These are phyloP conservation scores for Sicyos edulis DNA, from an alignment of 306 rosid species.

Conservation along the genomic window DNA sequence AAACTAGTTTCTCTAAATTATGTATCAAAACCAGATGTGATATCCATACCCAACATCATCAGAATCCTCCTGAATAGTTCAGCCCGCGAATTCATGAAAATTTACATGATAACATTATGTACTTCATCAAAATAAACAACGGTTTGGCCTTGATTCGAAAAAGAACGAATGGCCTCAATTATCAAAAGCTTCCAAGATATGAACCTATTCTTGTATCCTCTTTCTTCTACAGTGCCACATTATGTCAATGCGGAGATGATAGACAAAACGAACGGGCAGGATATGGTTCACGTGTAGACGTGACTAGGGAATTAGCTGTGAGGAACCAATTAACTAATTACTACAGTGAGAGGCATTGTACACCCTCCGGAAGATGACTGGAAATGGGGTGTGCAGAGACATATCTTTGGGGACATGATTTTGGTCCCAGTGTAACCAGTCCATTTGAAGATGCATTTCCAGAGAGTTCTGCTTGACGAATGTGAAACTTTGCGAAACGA, in stretches of 20 bases:
- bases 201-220: constrained; percentile 29
- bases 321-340: constrained; percentile 22
- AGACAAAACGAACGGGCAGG: constrained; percentile 22
- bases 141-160: constrained; percentile 35
- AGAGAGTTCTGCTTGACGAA: constrained; percentile 35
- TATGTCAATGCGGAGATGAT: constrained; percentile 25
- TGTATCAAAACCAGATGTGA: constrained; percentile 27
- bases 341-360: constrained; percentile 48
- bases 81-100: constrained; percentile 33
- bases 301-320: constrained; percentile 25
- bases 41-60: constrained; percentile 28
- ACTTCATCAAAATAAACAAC: constrained; percentile 45
- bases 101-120: constrained; percentile 45
- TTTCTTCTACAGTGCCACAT: constrained; percentile 27
- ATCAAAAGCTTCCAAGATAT: constrained; percentile 20
- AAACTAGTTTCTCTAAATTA: constrained; percentile 30
- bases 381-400: constrained; percentile 43
- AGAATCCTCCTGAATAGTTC: constrained; percentile 22
- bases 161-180: constrained; percentile 32
- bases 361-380: constrained; percentile 44
- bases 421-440: constrained; percentile 18
- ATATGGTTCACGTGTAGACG: constrained; percentile 24
- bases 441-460: constrained; percentile 34
- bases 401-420: constrained; percentile 35
- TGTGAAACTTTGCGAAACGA: constrained; percentile 54